Evolutionary conservation across 1,139 yeast genomes (phyloP).

Genomic region (Hyphopichia buzzinii): DNA sequence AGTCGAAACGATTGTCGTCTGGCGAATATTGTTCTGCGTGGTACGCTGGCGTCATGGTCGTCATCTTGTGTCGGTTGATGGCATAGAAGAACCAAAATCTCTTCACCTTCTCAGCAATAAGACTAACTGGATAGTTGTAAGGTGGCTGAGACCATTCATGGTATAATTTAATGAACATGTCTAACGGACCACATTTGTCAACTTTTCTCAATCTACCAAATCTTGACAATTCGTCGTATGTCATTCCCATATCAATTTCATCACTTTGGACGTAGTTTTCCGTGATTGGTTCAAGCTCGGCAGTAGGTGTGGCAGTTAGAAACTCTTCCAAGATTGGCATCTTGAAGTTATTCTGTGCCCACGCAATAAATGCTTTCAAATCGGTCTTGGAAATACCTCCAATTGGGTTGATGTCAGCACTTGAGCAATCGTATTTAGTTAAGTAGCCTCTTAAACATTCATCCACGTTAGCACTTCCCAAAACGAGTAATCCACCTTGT

Average conservation of each 20-base stretch:
- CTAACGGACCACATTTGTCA: constrained; percentile 93
- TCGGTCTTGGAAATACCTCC: constrained; percentile 97
- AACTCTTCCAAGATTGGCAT: constrained; percentile 78
- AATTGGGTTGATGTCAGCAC: constrained; percentile 95
- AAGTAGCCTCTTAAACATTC: constrained; percentile 93
- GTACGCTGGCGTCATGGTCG: constrained; percentile 92
- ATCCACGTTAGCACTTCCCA: constrained; percentile 98
- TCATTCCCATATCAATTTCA: constrained; percentile 97
- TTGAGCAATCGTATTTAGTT: constrained; percentile 94
- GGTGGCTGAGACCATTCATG: constrained; percentile 89
- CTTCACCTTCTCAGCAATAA: constrained; percentile 90
- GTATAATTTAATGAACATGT: constrained; percentile 84
- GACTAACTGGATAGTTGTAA: constrained; percentile 64
- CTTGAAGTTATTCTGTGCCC: constrained; percentile 68
- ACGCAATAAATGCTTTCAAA: constrained; percentile 76
- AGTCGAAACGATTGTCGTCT: constrained; percentile 93
- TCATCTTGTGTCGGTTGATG: constrained; percentile 93
- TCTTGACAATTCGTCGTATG: constrained; percentile 86
- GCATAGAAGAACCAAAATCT: constrained; percentile 91
- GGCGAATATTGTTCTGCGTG: constrained; percentile 98
- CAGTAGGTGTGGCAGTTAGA: constrained; percentile 91
- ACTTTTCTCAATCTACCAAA: constrained; percentile 93
- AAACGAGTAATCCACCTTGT: constrained; percentile 78
- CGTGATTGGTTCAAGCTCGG: constrained; percentile 95
- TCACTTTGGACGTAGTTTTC: constrained; percentile 90